Evolutionary conservation across 768 basidiomycete species (phyloP).

Genomic region (Brasilioporus rufonigricans): DNA sequence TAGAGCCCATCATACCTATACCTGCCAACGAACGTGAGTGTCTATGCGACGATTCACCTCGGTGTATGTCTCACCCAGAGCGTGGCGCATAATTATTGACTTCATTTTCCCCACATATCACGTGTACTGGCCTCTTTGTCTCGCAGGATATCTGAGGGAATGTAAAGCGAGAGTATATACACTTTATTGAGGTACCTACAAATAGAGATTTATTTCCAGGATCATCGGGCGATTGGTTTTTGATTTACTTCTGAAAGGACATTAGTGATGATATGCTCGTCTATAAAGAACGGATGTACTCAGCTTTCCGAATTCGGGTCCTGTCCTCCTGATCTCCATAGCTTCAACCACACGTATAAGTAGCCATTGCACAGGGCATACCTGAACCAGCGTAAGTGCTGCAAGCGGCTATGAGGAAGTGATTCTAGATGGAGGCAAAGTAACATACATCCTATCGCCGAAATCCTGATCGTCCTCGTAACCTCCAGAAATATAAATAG

Average conservation of each 20-base stretch:
- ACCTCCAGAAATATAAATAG: slow-evolving; percentile 41
- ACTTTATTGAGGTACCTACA: slow-evolving; percentile 5
- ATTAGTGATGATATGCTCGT: background rate
- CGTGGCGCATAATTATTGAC: slow-evolving; percentile 17
- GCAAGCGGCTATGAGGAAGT: background rate
- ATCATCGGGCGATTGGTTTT: slow-evolving; percentile 23
- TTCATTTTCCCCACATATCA: slow-evolving; percentile 31
- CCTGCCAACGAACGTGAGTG: slow-evolving; percentile 9
- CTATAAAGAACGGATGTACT: slow-evolving; percentile 8
- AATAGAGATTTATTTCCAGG: slow-evolving; percentile 16
- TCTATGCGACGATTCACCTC: background rate
- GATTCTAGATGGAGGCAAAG: background rate
- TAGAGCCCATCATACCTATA: slow-evolving; percentile 35
- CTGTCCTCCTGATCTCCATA: slow-evolving; percentile 21
- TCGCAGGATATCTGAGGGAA: slow-evolving; percentile 26
- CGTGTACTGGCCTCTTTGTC: slow-evolving; percentile 35
- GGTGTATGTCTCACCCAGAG: slow-evolving; percentile 19
- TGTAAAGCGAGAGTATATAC: background rate
- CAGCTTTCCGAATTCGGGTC: background rate
- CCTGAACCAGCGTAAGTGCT: slow-evolving; percentile 38
- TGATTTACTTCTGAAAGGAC: slow-evolving; percentile 18
- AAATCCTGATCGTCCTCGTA: slow-evolving; percentile 40
- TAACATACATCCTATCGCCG: slow-evolving; percentile 37
- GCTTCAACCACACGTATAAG: background rate
- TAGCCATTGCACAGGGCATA: slow-evolving; percentile 2